Percentiles rank a stretch among this genome's conserved stretches.
Conservation (phyloP, 441 rosid genomes). For the Euphorbia schlechtendalii region DNA sequence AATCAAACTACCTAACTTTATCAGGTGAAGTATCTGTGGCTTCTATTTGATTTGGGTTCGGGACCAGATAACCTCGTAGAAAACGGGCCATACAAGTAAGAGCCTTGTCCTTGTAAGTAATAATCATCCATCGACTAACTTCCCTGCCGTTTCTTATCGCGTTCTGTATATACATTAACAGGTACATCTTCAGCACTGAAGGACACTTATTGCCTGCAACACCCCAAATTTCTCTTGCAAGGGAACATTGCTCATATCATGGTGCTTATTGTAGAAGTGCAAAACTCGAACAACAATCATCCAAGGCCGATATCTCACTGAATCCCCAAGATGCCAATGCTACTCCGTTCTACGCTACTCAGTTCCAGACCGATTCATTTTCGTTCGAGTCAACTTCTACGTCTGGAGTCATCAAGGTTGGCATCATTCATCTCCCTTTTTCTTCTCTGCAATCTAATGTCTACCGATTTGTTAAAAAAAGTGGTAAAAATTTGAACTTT, state of each 20-base stretch:
- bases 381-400: constrained; percentile 39
- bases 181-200: constrained; percentile 89
- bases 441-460: not conserved
- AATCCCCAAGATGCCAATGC: constrained; percentile 38
- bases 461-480: not conserved
- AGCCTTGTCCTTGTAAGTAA: constrained; percentile 12
- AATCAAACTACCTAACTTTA: constrained; percentile 13
- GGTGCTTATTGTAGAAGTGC: constrained; percentile 68
- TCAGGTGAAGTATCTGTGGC: constrained; percentile 95
- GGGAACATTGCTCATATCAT: constrained; percentile 80
- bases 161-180: constrained; percentile 26
- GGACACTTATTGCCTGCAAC: constrained; percentile 87
- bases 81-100: constrained; percentile 97
- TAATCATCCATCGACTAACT: constrained; percentile 9
- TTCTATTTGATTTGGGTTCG: constrained; percentile 89
- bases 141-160: constrained; percentile 6
- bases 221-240: constrained; percentile 78
- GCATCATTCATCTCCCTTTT: constrained; percentile 12
- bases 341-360: constrained; percentile 29
- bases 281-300: constrained; percentile 32
- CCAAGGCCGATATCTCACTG: constrained; percentile 27
- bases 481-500: not conserved
- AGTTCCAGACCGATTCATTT: constrained; percentile 28
- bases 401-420: constrained; percentile 75
- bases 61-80: constrained; percentile 91